Base-by-base conservation (phyloP, 768 basidiomycete genomes). In the Tricholomella constricta region DNA sequence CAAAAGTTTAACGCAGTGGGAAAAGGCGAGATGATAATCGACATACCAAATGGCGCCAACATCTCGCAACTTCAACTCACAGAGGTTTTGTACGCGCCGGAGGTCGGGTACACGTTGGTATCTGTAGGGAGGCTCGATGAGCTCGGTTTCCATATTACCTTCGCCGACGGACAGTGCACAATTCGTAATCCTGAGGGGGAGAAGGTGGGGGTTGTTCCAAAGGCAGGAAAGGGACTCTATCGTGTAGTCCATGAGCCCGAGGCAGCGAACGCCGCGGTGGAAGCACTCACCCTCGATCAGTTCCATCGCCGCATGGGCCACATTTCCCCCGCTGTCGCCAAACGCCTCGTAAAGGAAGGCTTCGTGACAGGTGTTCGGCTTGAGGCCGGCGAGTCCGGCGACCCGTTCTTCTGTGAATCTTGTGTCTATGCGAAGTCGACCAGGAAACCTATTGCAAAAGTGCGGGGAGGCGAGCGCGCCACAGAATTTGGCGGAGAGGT, bases 401-500 rank as follows among this genome's bases (percentile, higher is more conserved):
- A 31, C 8, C n/a, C n/a, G n/a, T 60, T 65, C 43, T 66, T 67
- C 20, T 82, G 80, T 55, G 65, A 77, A 15, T 71, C 74, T 0
- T 82, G 80, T 41, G 58, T 73, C 1, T 74, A 74, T 50, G 78
- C 69, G 0, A 82, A 80, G 56, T 64, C 66, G 0, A 76, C 62
- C 0, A 48, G 65, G 0, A 70, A 72, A 51, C 61, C 72, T 0
- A 55, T 75, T 22, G 47, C 61, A 15, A 70, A 71, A 48, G 66
- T 66, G n/a, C n/a, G n/a, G n/a, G n/a, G n/a, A n/a, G n/a, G n/a
- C n/a, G n/a, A n/a, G n/a, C n/a, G n/a, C n/a, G n/a, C n/a, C n/a
- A n/a, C n/a, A n/a, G n/a, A n/a, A n/a, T n/a, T n/a, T n/a, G n/a
- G n/a, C n/a, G n/a, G n/a, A n/a, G n/a, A n/a, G n/a, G n/a, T n/a